These are phyloP conservation scores for Erysimum cheiranthoides DNA, from an alignment of 345 rosid species.

Conservation along the genomic window DNA sequence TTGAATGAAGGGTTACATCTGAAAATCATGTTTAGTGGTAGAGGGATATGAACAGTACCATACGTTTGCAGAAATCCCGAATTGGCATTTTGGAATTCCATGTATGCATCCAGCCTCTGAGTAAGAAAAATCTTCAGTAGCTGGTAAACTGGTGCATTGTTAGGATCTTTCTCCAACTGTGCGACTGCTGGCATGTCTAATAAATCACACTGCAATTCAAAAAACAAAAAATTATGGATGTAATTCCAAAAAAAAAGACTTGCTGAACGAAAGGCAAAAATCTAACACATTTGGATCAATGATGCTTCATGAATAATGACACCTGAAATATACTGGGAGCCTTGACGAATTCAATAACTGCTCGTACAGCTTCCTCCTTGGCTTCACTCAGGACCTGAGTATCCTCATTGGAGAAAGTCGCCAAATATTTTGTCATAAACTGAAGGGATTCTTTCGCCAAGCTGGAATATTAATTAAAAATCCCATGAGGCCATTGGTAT, in stretches of 20 bases:
- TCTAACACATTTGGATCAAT: neutral
- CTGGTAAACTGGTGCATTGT: conserved; percentile 64
- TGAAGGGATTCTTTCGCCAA: conserved; percentile 70
- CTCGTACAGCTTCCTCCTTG: conserved; percentile 82
- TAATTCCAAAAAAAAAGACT: neutral
- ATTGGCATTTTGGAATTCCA: conserved; percentile 79
- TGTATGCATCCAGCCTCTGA: conserved; percentile 77
- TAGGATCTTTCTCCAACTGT: conserved; percentile 79
- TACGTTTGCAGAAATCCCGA: conserved; percentile 66
- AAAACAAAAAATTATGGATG: neutral
- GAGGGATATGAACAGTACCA: conserved; percentile 49
- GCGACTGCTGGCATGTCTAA: conserved; percentile 79
- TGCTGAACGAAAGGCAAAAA: neutral
- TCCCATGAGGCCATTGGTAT: conserved; percentile 9
- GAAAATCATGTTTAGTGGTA: neutral
- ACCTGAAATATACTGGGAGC: conserved; percentile 89
- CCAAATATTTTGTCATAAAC: conserved; percentile 81
- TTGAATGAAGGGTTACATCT: neutral
- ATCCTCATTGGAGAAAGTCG: conserved; percentile 87
- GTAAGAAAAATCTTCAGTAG: conserved; percentile 82
- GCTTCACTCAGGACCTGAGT: conserved; percentile 64
- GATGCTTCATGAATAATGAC: conserved; percentile 26
- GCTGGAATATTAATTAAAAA: conserved; percentile 50
- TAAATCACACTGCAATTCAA: conserved; percentile 69
- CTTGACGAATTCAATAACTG: conserved; percentile 82